Base-by-base conservation (phyloP, 164 flowering plant genomes). In the Platanus orientalis region DNA sequence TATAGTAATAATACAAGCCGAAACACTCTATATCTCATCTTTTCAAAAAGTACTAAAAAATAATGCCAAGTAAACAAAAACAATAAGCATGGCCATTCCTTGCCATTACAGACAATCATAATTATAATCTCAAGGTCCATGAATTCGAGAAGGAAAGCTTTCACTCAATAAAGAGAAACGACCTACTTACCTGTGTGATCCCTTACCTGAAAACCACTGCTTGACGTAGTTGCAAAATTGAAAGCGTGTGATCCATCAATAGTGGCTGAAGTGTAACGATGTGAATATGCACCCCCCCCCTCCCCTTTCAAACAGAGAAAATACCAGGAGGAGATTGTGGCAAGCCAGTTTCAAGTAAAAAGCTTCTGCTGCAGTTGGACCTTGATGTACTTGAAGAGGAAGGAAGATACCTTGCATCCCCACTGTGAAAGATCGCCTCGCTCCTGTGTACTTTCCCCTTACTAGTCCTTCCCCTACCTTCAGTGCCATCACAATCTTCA, bases 341-440 rank as follows among this genome's bases (percentile, higher is more conserved):
- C 17, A 96, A 87, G 17, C 92, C 87, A 13, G 76, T 82, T 67
- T 90, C 99, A 20, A 95, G 88, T 25, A 92, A 81, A 68, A 95
- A 87, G 77, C 89, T 90, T 67, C 96, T 73, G 66, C 99, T 95
- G 44, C 99, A 87, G 71, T 90, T 80, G 2, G 99, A 95, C 75
- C 91, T 79, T 6, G 94, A 78, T 12, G 99, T 95, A 62, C 98
- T 92, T 4, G 97, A 89, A 34, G 99, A 95, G 55, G 97, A 89
- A 51, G 89, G 86, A 34, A 94, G 77, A 75, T 71, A 76, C 71
- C 93, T 79, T 27, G 75, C 90, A 69, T 94, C 97, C 7, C 92
- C 93, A 67, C 88, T 83, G 58, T 79, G 83, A 71, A 73, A 83
- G 21, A 73, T 62, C 20, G 52, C 65, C 10, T 83, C 96, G 64